Percentiles rank a stretch among this genome's conserved stretches.
phyloP scores from a whole-genome alignment of 352 stramenopile species.

The Globisporangium paroecandrum region DNA sequence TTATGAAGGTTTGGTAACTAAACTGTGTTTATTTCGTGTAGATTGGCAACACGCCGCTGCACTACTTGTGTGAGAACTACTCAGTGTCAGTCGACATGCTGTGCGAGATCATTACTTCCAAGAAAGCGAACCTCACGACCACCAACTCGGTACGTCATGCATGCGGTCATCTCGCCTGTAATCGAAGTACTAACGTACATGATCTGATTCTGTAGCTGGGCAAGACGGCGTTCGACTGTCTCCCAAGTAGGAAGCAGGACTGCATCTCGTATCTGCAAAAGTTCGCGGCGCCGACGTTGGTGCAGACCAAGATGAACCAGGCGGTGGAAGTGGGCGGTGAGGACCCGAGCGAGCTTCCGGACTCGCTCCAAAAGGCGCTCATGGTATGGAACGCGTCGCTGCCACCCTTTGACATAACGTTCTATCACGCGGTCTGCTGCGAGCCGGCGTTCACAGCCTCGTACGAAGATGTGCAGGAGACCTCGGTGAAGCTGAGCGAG shows the following conservation, averaged over 20 bases:
- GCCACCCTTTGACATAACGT: slow-evolving; percentile 68
- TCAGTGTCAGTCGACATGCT: slow-evolving; percentile 54
- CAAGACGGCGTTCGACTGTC: slow-evolving; percentile 59
- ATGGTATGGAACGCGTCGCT: slow-evolving; percentile 66
- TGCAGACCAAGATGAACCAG: not conserved
- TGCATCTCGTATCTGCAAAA: slow-evolving; percentile 58
- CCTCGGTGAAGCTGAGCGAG: slow-evolving; percentile 44
- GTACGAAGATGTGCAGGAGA: slow-evolving; percentile 65
- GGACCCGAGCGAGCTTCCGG: slow-evolving; percentile 53
- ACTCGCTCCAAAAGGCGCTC: slow-evolving; percentile 39
- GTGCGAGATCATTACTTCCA: slow-evolving; percentile 49
- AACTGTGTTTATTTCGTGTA: slow-evolving; percentile 17
- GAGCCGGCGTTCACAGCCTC: slow-evolving; percentile 55
- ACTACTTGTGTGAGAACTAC: slow-evolving; percentile 74
- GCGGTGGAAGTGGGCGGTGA: slow-evolving; percentile 50
- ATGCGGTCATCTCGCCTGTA: no score
- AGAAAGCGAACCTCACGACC: slow-evolving; percentile 59
- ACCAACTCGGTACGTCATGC: slow-evolving; percentile 49
- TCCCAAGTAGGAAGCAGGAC: slow-evolving; percentile 53
- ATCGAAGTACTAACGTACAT: no score
- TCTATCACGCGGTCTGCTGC: slow-evolving; percentile 78
- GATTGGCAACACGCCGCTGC: slow-evolving; percentile 74
- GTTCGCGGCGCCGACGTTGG: slow-evolving; percentile 34
- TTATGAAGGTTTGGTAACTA: not conserved
- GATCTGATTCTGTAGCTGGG: slow-evolving; percentile 32